These are phyloP conservation scores for Nigrospora oryzae DNA, from an alignment of 2,329 filamentous ascomycete genomes.

Conservation along the genomic window DNA sequence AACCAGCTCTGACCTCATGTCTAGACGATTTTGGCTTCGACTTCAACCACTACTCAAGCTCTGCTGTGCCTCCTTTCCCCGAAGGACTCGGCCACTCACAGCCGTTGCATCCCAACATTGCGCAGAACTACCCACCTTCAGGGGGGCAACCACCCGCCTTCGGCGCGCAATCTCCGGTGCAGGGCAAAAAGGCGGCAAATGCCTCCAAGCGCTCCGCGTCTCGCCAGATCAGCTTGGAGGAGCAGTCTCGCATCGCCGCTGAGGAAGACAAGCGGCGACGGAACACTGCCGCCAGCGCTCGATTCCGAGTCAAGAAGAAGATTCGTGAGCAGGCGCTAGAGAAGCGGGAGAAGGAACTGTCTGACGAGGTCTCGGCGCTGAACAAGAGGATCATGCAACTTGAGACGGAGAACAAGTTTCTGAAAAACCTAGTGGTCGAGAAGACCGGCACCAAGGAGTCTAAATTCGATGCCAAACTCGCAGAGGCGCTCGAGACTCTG, in stretches of 20 bases:
- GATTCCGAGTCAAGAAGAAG: conserved; percentile 94
- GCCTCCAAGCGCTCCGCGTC: conserved; percentile 21
- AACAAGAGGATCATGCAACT: conserved; percentile 62
- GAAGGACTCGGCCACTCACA: conserved; percentile 33
- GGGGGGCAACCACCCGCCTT: conserved; percentile 28
- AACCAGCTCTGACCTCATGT: conserved; percentile 35
- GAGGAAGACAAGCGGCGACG: conserved; percentile 86
- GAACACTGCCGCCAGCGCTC: conserved; percentile 81
- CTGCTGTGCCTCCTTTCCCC: conserved; percentile 35
- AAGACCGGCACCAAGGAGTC: conserved; percentile 61
- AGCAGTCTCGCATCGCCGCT: conserved; percentile 62
- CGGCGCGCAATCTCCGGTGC: conserved; percentile 18
- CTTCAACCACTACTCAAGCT: conserved; percentile 43
- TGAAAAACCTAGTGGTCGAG: conserved; percentile 64
- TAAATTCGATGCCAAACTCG: conserved; percentile 32
- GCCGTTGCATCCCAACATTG: conserved; percentile 44
- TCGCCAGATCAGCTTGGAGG: conserved; percentile 53
- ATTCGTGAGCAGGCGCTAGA: conserved; percentile 83
- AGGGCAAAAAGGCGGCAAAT: conserved; percentile 39
- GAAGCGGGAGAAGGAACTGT: conserved; percentile 73
- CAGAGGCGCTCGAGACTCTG: neutral
- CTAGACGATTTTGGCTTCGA: conserved; percentile 51
- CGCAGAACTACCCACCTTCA: conserved; percentile 32
- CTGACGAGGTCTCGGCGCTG: conserved; percentile 66
- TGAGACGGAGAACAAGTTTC: conserved; percentile 40